Evolutionary conservation across 306 rosid genomes (phyloP).

Genomic region (Psophocarpus tetragonolobus): DNA sequence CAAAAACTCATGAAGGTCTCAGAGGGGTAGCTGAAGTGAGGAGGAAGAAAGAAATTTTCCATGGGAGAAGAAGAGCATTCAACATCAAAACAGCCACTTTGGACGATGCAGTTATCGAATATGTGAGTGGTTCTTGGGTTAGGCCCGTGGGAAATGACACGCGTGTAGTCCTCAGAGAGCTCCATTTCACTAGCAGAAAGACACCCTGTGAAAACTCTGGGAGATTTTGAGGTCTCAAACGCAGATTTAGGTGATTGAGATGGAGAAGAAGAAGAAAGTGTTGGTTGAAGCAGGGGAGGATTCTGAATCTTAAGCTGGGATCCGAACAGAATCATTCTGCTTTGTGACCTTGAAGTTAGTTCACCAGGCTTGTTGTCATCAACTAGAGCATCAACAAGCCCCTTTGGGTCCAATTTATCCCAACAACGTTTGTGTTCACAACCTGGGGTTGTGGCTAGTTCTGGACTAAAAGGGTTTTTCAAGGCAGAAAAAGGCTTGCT

Average conservation of each 20-base stretch:
- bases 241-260: slow-evolving; percentile 34
- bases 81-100: slow-evolving; percentile 45
- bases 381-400: slow-evolving; percentile 64
- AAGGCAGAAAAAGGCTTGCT: slow-evolving; percentile 48
- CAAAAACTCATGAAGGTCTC: slow-evolving; percentile 62
- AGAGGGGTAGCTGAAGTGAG: slow-evolving; percentile 34
- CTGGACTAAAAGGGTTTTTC: slow-evolving; percentile 57
- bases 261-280: slow-evolving; percentile 27
- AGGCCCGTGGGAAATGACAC: slow-evolving; percentile 72
- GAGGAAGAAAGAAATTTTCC: slow-evolving; percentile 22
- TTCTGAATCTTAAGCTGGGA: slow-evolving; percentile 80
- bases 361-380: slow-evolving; percentile 40
- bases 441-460: slow-evolving; percentile 47
- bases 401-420: slow-evolving; percentile 59
- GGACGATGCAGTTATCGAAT: slow-evolving; percentile 67
- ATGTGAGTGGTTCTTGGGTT: slow-evolving; percentile 78
- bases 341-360: slow-evolving; percentile 40
- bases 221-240: slow-evolving; percentile 30
- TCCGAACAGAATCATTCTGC: slow-evolving; percentile 62
- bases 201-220: slow-evolving; percentile 39
- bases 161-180: slow-evolving; percentile 73
- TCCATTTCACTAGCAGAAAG: slow-evolving; percentile 67
- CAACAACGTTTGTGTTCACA: slow-evolving; percentile 56
- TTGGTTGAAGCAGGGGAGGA: slow-evolving; percentile 41
- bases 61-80: slow-evolving; percentile 41